A percentile compares a stretch with the other conserved stretches of the same genome.
Conservation (phyloP, 2,329 filamentous ascomycete species). For the Amauroascus verrucosus region DNA sequence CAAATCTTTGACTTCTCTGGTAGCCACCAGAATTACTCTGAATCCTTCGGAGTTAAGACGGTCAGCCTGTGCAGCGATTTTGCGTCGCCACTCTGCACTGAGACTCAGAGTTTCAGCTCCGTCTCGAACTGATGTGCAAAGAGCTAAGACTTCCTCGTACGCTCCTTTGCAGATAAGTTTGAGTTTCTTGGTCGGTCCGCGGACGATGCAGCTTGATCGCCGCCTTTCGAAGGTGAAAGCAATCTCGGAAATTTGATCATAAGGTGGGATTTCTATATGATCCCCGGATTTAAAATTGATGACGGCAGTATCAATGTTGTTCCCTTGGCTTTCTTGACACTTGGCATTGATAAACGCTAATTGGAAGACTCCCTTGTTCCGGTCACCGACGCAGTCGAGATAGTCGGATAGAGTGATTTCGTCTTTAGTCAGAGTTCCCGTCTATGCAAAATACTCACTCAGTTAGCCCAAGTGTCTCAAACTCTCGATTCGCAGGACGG, state of each 20-base stretch:
- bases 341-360: not conserved
- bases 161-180: constrained; percentile 1
- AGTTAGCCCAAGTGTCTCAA: no score
- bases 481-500: not conserved
- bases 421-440: constrained; percentile 1
- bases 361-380: constrained; percentile 1
- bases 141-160: not conserved
- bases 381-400: not conserved
- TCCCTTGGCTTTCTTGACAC: not conserved
- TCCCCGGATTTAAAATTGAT: not conserved
- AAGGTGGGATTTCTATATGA: not conserved
- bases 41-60: not conserved
- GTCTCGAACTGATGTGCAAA: constrained; percentile 1
- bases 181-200: not conserved
- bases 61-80: not conserved
- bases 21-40: constrained; percentile 4
- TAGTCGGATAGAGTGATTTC: constrained; percentile 5
- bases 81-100: not conserved
- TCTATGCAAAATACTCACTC: no score
- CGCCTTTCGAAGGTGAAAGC: constrained; percentile 1
- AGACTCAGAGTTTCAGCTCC: not conserved
- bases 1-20: not conserved
- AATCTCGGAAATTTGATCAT: not conserved
- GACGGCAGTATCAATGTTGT: not conserved
- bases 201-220: constrained; percentile 4